Percentiles rank a stretch among this genome's conserved stretches.
phyloP scores from a whole-genome alignment of 1,139 yeast genomes.

The Scheffersomyces illinoinensis region DNA sequence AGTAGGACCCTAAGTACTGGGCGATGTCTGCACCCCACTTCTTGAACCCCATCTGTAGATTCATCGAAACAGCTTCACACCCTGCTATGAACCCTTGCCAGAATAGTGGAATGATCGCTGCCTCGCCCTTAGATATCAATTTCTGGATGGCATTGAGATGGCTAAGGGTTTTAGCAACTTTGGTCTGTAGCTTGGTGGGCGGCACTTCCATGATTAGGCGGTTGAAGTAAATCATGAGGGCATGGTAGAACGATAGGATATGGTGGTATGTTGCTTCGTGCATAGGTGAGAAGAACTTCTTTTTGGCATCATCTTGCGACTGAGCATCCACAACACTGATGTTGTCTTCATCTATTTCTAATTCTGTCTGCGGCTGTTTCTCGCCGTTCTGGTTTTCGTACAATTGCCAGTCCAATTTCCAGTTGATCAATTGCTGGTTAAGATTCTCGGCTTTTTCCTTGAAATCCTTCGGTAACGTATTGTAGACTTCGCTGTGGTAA shows the following conservation, averaged over 20 bases:
- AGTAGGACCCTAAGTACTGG: conserved; percentile 74
- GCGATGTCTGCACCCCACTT: conserved; percentile 84
- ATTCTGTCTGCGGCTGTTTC: conserved; percentile 3
- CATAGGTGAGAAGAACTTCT: conserved; percentile 49
- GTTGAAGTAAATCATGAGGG: conserved; percentile 72
- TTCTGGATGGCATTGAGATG: conserved; percentile 66
- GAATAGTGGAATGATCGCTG: conserved; percentile 70
- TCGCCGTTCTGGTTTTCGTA: conserved; percentile 17
- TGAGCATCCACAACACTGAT: conserved; percentile 17
- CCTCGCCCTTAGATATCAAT: conserved; percentile 54
- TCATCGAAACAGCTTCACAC: conserved; percentile 66
- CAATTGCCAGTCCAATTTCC: conserved; percentile 71
- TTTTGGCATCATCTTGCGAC: conserved; percentile 13
- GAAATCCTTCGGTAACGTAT: conserved; percentile 43
- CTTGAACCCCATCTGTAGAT: conserved; percentile 65
- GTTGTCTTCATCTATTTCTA: conserved; percentile 12
- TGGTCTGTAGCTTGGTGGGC: conserved; percentile 54
- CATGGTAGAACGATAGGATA: conserved; percentile 76
- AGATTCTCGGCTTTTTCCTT: conserved; percentile 47
- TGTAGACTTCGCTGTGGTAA: conserved; percentile 40
- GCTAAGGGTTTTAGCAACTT: conserved; percentile 60
- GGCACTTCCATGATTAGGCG: conserved; percentile 60
- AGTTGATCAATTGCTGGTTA: conserved; percentile 52
- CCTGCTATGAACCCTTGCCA: conserved; percentile 94
- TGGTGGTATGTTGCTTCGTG: conserved; percentile 84